These are phyloP conservation scores for Lepidium africanum DNA, from an alignment of 345 rosid genomes.

Conservation along the genomic window DNA sequence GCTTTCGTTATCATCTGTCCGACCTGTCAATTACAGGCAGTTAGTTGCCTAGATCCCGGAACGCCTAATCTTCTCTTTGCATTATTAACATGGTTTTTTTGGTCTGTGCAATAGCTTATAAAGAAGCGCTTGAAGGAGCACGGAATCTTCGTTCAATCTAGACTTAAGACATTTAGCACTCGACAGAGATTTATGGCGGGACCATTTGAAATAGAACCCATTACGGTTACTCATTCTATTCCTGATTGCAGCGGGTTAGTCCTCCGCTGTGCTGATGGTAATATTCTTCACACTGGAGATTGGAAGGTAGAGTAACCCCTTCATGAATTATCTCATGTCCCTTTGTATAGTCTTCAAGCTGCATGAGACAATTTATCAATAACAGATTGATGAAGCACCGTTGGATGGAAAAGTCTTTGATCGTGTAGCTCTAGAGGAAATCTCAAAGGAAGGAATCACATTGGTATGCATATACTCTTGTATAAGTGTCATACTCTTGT, in stretches of 20 bases:
- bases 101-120: conserved; percentile 54
- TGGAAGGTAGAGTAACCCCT: conserved; percentile 64
- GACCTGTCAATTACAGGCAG: neutral
- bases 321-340: neutral
- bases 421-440: conserved; percentile 74
- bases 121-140: conserved; percentile 93
- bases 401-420: conserved; percentile 87
- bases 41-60: neutral
- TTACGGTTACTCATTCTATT: conserved; percentile 93
- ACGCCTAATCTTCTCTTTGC: neutral
- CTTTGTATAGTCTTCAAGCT: conserved; percentile 9
- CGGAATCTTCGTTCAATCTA: conserved; percentile 84
- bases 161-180: conserved; percentile 66
- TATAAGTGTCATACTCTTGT: neutral
- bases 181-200: conserved; percentile 82
- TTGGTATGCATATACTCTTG: conserved; percentile 35
- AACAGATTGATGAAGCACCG: conserved; percentile 94
- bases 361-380: conserved; percentile 20
- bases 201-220: conserved; percentile 95
- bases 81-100: neutral
- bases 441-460: conserved; percentile 97
- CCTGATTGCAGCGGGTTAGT: conserved; percentile 98
- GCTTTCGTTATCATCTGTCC: neutral
- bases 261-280: conserved; percentile 97
- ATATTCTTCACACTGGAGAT: conserved; percentile 96